phyloP scores from a whole-genome alignment of 306 rosid genomes.

The Psophocarpus tetragonolobus region DNA sequence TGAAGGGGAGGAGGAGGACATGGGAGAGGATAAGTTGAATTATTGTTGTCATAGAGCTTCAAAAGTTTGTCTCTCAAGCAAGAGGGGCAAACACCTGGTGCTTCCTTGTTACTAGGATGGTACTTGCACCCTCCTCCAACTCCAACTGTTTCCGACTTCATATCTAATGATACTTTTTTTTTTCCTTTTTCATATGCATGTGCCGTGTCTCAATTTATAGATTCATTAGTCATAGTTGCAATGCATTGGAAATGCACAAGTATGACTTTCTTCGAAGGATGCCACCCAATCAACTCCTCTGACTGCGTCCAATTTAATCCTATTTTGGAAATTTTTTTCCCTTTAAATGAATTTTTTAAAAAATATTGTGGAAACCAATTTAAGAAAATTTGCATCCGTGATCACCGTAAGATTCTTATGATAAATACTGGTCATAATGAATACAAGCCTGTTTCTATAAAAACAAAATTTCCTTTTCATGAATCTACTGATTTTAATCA shows the following conservation, averaged over 20 bases:
- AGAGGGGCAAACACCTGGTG: constrained; percentile 59
- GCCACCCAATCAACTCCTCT: background rate
- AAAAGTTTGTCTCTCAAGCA: constrained; percentile 63
- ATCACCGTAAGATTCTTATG: background rate
- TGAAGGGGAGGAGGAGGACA: background rate
- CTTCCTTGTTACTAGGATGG: constrained; percentile 46
- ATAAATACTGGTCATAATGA: background rate
- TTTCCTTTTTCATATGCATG: background rate
- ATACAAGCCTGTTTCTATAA: background rate
- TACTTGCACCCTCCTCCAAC: constrained; percentile 44
- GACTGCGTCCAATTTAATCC: constrained; percentile 39
- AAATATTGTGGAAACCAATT: background rate
- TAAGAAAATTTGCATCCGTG: background rate
- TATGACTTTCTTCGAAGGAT: constrained; percentile 20
- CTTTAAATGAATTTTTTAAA: background rate
- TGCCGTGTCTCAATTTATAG: constrained; percentile 30
- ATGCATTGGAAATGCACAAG: constrained; percentile 7
- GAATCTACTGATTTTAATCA: background rate
- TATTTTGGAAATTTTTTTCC: background rate
- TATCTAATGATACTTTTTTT: constrained; percentile 9
- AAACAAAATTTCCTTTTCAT: background rate
- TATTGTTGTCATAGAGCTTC: constrained; percentile 38
- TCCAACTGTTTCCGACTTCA: constrained; percentile 40
- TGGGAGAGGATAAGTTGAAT: constrained; percentile 7
- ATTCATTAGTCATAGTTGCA: background rate